Percentiles rank a stretch among this genome's conserved stretches.
phyloP scores from a whole-genome alignment of 306 rosid genomes.

The Cajanus cajan region DNA sequence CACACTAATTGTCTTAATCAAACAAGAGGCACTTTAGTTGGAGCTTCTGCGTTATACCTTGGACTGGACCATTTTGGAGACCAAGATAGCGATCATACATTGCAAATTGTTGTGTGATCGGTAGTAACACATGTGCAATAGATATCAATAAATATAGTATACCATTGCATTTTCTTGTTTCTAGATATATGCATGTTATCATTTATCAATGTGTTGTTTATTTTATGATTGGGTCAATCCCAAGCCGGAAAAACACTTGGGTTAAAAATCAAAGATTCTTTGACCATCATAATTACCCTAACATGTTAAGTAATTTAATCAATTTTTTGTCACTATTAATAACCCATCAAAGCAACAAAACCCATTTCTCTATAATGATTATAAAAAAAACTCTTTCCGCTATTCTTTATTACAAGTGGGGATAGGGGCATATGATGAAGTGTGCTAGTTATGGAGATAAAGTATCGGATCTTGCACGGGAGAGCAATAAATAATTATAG shows the following conservation, averaged over 20 bases:
- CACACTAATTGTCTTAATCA: neutral
- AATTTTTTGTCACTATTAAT: constrained; percentile 31
- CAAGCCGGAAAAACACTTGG: constrained; percentile 32
- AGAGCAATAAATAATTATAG: neutral
- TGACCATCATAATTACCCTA: constrained; percentile 49
- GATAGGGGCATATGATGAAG: neutral
- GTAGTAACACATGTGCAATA: neutral
- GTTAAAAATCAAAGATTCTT: constrained; percentile 44
- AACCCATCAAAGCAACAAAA: constrained; percentile 15
- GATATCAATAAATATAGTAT: neutral
- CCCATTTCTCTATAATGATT: too few species aligned
- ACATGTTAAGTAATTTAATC: constrained; percentile 37
- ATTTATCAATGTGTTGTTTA: neutral
- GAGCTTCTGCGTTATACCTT: constrained; percentile 9
- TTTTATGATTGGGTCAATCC: constrained; percentile 61
- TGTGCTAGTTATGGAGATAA: constrained; percentile 16
- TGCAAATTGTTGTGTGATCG: neutral
- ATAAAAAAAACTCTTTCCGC: too few species aligned
- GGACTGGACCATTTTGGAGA: constrained; percentile 9
- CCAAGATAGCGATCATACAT: constrained; percentile 11
- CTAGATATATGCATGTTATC: neutral
- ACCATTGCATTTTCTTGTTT: constrained; percentile 24
- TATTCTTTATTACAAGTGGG: neutral
- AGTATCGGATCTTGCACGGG: constrained; percentile 15
- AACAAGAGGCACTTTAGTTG: neutral